A percentile compares a stretch with the other conserved stretches of the same genome.
phyloP scores from a whole-genome alignment of 768 basidiomycete genomes.

The Peribolospora baueri region DNA sequence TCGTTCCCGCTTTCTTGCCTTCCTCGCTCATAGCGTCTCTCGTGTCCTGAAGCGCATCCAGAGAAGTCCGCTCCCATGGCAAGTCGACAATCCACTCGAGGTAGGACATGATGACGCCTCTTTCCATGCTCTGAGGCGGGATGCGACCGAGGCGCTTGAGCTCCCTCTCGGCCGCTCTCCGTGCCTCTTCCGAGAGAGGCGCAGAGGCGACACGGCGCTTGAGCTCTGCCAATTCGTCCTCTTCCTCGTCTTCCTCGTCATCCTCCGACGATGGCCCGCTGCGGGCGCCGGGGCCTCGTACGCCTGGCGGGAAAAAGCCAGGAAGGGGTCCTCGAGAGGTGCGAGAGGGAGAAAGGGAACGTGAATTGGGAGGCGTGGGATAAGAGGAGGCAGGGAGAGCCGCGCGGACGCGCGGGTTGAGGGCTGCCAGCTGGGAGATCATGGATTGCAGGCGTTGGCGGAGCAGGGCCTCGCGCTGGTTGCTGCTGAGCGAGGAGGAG shows the following conservation, averaged over 20 bases:
- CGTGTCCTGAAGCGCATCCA: neutral
- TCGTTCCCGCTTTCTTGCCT: constrained; percentile 5
- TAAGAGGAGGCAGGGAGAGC: constrained; percentile 6
- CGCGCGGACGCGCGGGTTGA: constrained; percentile 1
- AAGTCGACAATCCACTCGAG: constrained; percentile 71
- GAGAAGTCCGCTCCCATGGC: constrained; percentile 35
- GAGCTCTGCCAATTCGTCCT: constrained; percentile 50
- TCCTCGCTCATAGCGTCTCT: neutral
- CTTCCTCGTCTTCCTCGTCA: constrained; percentile 39
- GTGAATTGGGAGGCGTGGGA: too few species aligned
- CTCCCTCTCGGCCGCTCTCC: constrained; percentile 57
- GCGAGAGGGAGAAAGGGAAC: too few species aligned
- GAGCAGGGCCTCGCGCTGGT: neutral
- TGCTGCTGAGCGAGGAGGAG: neutral
- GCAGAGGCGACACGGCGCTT: constrained; percentile 42
- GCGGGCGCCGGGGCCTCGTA: too few species aligned
- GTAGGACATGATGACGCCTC: constrained; percentile 56
- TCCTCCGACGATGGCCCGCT: constrained; percentile 1
- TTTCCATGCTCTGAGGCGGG: constrained; percentile 72
- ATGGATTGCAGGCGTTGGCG: constrained; percentile 7
- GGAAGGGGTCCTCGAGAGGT: too few species aligned
- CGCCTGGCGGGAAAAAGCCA: too few species aligned
- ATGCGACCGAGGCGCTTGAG: constrained; percentile 64
- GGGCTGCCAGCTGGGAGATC: constrained; percentile 11
- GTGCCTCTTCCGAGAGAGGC: constrained; percentile 49